Conservation (phyloP, 805 yeast species). For the Yamadazyma sp. region DNA sequence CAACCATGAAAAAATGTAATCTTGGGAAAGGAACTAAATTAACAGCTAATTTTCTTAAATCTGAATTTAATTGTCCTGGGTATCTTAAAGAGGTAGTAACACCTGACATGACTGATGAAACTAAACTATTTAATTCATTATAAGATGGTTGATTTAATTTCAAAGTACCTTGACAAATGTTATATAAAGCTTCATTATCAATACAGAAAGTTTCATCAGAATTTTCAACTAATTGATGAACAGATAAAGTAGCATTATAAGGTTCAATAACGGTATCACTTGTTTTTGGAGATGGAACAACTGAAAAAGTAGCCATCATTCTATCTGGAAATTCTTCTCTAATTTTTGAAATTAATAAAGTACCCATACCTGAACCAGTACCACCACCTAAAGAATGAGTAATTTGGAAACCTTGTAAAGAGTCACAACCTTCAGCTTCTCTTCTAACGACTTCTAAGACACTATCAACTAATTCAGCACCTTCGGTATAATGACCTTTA, state of each 20-base stretch:
- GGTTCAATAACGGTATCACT: slow-evolving; percentile 96
- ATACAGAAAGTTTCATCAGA: slow-evolving; percentile 94
- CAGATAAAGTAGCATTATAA: slow-evolving; percentile 86
- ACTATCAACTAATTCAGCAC: slow-evolving; percentile 88
- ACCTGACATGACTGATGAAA: slow-evolving; percentile 92
- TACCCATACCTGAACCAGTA: slow-evolving; percentile 97
- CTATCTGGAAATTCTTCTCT: slow-evolving; percentile 93
- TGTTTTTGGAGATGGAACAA: slow-evolving; percentile 86
- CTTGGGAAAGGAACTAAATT: slow-evolving; percentile 95
- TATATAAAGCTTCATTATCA: slow-evolving; percentile 90
- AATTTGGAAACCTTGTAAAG: slow-evolving; percentile 92
- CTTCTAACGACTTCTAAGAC: slow-evolving; percentile 88
- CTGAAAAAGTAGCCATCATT: slow-evolving; percentile 95
- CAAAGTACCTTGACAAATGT: slow-evolving; percentile 83
- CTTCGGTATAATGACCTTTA: slow-evolving; percentile 94
- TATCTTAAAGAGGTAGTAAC: slow-evolving; percentile 90
- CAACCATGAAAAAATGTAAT: slow-evolving; percentile 92
- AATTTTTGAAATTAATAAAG: slow-evolving; percentile 76
- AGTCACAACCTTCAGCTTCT: slow-evolving; percentile 91
- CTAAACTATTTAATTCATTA: slow-evolving; percentile 75
- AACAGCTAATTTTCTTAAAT: slow-evolving; percentile 88
- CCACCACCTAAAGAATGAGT: slow-evolving; percentile 65
- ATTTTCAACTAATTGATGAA: slow-evolving; percentile 87
- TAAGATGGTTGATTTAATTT: slow-evolving; percentile 78
- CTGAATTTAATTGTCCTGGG: slow-evolving; percentile 94